Conservation (phyloP, 2,329 filamentous ascomycete species). For the Apiospora phragmitis region DNA sequence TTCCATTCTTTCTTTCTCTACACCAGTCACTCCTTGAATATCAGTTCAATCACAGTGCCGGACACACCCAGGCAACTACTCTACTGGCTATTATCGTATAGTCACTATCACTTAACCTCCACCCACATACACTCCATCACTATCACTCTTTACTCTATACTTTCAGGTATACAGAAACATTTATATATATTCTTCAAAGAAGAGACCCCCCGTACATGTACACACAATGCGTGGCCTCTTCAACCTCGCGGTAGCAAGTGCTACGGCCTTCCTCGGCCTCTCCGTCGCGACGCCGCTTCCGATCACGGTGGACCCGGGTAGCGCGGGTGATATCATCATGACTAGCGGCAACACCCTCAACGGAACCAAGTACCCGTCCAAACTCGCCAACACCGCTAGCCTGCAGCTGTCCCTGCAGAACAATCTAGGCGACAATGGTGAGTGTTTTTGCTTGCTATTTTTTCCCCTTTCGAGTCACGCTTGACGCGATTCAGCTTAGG, state of each 20-base stretch:
- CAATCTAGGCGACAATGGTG: constrained; percentile 1
- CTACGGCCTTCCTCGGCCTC: constrained; percentile 18
- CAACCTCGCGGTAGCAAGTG: constrained; percentile 12
- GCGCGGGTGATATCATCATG: background rate
- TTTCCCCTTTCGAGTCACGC: background rate
- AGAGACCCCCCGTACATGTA: background rate
- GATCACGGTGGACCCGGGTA: constrained; percentile 17
- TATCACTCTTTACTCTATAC: background rate
- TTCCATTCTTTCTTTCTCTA: background rate
- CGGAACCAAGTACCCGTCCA: constrained; percentile 16
- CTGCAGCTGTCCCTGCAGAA: constrained; percentile 10
- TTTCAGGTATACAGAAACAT: background rate
- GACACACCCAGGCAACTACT: constrained; percentile 1
- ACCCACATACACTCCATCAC: background rate
- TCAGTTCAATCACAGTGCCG: background rate
- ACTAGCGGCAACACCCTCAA: constrained; percentile 19
- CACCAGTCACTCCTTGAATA: background rate
- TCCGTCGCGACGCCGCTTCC: constrained; percentile 19
- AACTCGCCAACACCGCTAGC: background rate
- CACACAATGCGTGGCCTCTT: constrained; percentile 10
- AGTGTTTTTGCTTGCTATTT: background rate
- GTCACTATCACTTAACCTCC: background rate
- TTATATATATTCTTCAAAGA: background rate
- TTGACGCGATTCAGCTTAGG: constrained; percentile 5
- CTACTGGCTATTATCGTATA: constrained; percentile 2